These are phyloP conservation scores for Colletotrichum plurivorum DNA, from an alignment of 2,329 filamentous ascomycete species.

Conservation along the genomic window DNA sequence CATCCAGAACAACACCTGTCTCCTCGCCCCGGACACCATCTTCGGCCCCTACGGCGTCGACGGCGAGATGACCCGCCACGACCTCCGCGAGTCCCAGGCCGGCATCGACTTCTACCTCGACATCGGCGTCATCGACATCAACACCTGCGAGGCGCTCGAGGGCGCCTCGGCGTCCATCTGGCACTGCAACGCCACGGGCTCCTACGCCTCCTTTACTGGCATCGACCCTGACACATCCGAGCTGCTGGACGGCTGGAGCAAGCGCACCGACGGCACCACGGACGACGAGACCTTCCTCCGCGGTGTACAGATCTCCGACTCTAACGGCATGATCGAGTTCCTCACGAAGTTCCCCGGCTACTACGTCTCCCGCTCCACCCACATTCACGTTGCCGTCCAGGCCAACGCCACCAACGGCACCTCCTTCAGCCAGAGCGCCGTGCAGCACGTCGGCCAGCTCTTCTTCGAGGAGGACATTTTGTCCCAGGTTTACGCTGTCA, in stretches of 20 bases:
- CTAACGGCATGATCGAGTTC: slow-evolving; percentile 59
- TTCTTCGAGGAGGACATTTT: slow-evolving; percentile 25
- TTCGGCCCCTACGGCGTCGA: slow-evolving; percentile 61
- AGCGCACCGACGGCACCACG: slow-evolving; percentile 16
- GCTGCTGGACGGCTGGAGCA: slow-evolving; percentile 9
- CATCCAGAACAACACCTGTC: slow-evolving; percentile 53
- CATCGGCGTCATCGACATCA: slow-evolving; percentile 24
- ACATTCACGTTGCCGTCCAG: slow-evolving; percentile 61
- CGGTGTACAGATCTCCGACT: slow-evolving; percentile 56
- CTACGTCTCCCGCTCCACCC: slow-evolving; percentile 60
- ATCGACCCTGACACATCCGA: background rate
- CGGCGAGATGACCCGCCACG: slow-evolving; percentile 19
- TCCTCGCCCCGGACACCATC: slow-evolving; percentile 61
- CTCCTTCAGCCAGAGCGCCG: slow-evolving; percentile 49
- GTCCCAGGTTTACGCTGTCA: slow-evolving; percentile 1
- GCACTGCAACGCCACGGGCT: slow-evolving; percentile 28
- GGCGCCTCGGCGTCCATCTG: slow-evolving; percentile 27
- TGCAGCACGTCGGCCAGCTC: slow-evolving; percentile 25
- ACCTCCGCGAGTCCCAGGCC: slow-evolving; percentile 19
- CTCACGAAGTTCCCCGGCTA: slow-evolving; percentile 60
- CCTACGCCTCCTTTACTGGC: slow-evolving; percentile 18
- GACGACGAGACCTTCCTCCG: slow-evolving; percentile 52
- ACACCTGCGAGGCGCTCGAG: slow-evolving; percentile 2
- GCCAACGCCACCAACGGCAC: slow-evolving; percentile 49
- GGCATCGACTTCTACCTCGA: slow-evolving; percentile 29